phyloP scores from a whole-genome alignment of 2,329 filamentous ascomycete species.

The Phialocephala subalpina region DNA sequence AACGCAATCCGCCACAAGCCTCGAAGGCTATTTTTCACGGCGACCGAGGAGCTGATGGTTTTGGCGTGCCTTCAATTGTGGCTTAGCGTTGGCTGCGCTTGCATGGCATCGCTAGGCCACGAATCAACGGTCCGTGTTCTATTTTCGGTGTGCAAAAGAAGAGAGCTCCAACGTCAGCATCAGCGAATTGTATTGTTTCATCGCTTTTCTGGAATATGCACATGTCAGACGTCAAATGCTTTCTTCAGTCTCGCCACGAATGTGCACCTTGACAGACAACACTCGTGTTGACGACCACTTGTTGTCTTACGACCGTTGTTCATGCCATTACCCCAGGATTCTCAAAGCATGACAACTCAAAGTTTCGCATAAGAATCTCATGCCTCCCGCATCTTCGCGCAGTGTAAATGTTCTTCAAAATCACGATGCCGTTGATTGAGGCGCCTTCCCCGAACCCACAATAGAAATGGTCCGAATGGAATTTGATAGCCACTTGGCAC shows the following conservation, averaged over 20 bases:
- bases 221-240: neutral
- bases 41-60: conserved; percentile 5
- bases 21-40: conserved; percentile 12
- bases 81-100: neutral
- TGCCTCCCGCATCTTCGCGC: neutral
- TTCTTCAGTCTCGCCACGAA: conserved; percentile 1
- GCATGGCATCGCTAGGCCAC: neutral
- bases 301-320: neutral
- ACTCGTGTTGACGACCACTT: conserved; percentile 2
- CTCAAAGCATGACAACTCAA: neutral
- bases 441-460: neutral
- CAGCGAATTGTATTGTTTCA: neutral
- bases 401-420: neutral
- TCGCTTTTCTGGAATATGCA: neutral
- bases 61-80: neutral
- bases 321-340: neutral
- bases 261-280: neutral
- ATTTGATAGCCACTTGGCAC: conserved; percentile 7
- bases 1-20: neutral
- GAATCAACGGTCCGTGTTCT: neutral
- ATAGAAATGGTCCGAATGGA: neutral
- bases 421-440: neutral
- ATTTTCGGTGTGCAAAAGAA: neutral
- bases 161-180: neutral
- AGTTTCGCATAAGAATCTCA: neutral